Evolutionary conservation across 1,139 yeast genomes (phyloP), one percentile per base, ranked within the genome.

Genomic region (Taphrina betulina): DNA sequence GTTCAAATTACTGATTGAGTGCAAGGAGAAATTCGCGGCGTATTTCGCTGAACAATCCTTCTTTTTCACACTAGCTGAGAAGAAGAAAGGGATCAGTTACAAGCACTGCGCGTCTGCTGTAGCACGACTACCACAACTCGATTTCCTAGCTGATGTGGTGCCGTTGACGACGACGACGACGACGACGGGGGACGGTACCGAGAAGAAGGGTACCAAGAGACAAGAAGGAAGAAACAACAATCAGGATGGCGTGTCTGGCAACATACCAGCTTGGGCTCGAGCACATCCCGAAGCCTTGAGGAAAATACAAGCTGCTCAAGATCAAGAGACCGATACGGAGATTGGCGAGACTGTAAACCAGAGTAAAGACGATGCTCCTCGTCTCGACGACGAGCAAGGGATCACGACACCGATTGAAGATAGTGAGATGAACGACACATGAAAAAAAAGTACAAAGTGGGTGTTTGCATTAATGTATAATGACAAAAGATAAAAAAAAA

Each of bases 21-120:
- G n/a, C n/a, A 7, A 50, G 54, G 54, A 50, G 22, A 33, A 26
- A 16, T 50, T 50, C 24, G 54, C 54, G 3, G 54, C 54, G 14
- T 50, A 50, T 33, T 50, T 50, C 31, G 54, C 54, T 5, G 54
- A 50, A 40, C 54, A 50, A 24, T 29, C 54, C 31, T 50, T 50
- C 46, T 50, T 50, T 34, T 50, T 26, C 29, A 50, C 54, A 17
- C 38, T 50, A n/a, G 54, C 54, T 14, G 54, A 50, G 23, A 41
- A 42, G 45, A 50, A 50, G 24, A 50, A 50, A 20, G 46, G 40
- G 5, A 45, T 50, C 29, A 41, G 34, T 41, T 50, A 50, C 24
- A 50, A 34, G 17, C 54, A 50, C 24, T 50, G 54, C 34, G 45
- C 54, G 7, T 38, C 54, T 8, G 54, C 54, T 2, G 54, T 50